phyloP scores from a whole-genome alignment of 139 green algal species.

The Diplosphaera chodatii region DNA sequence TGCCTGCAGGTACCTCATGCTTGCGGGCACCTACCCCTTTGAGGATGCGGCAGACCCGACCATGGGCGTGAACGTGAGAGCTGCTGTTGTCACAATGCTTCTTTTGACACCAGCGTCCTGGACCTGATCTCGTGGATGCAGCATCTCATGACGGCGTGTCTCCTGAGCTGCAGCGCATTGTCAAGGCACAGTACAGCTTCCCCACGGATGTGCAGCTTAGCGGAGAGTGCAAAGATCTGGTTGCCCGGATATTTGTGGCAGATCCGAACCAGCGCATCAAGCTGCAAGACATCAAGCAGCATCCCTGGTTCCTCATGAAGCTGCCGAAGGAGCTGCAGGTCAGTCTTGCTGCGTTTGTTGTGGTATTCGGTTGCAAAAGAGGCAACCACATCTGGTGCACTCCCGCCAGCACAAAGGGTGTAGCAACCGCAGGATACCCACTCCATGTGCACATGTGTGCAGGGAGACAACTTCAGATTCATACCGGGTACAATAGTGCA shows the following conservation, averaged over 20 bases:
- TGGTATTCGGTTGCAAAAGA: no score
- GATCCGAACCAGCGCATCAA: constrained; percentile 32
- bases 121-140: no score
- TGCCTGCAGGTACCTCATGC: constrained; percentile 5
- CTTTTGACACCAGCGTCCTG: no score
- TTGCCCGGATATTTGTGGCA: constrained; percentile 39
- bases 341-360: neutral
- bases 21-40: constrained; percentile 49
- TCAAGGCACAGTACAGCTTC: constrained; percentile 1
- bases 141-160: no score
- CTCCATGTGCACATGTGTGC: no score
- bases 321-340: neutral
- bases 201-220: constrained; percentile 13
- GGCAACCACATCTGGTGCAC: no score
- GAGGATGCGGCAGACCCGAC: constrained; percentile 25
- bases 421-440: no score
- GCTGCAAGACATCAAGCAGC: constrained; percentile 27
- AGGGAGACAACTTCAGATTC: neutral
- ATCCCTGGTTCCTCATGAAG: constrained; percentile 34
- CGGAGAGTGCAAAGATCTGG: constrained; percentile 19
- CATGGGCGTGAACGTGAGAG: neutral
- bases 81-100: no score
- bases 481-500: neutral
- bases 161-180: constrained; percentile 6
- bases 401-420: no score